Evolutionary conservation across 2,329 filamentous ascomycete species (phyloP).

Genomic region (Beauveria bassiana): DNA sequence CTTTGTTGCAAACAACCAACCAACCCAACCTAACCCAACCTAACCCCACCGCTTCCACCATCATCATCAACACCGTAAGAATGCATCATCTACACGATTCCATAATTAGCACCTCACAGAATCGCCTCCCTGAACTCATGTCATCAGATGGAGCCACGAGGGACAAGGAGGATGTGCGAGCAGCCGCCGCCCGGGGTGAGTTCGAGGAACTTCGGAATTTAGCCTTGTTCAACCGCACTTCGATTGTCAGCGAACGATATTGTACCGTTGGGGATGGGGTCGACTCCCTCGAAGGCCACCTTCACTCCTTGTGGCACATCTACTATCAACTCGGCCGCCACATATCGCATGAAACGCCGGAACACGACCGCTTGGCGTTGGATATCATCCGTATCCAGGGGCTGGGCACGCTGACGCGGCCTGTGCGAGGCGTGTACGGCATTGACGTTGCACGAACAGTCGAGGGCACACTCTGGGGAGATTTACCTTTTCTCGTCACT

Average conservation of each 20-base stretch:
- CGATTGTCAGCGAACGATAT: not conserved
- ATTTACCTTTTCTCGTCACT: conserved; percentile 8
- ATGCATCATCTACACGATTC: not conserved
- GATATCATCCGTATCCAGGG: not conserved
- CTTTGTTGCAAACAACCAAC: too few relatives aligned
- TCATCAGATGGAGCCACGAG: not conserved
- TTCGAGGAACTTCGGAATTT: not conserved
- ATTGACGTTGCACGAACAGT: conserved; percentile 8
- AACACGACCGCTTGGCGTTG: not conserved
- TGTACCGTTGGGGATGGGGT: not conserved
- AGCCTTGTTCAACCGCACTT: not conserved
- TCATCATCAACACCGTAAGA: not conserved
- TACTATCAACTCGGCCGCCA: not conserved
- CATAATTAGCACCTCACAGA: not conserved
- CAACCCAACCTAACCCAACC: too few relatives aligned
- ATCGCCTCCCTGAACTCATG: not conserved
- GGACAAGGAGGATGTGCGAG: not conserved
- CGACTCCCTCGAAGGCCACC: not conserved
- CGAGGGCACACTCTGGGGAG: conserved; percentile 5
- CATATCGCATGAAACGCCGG: not conserved
- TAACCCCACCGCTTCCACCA: not conserved
- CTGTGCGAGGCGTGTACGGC: not conserved
- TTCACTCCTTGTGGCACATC: not conserved
- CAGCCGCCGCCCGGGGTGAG: not conserved
- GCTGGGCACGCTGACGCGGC: not conserved